Conservation (phyloP, 768 basidiomycete species). For the Mycena polygramma region DNA sequence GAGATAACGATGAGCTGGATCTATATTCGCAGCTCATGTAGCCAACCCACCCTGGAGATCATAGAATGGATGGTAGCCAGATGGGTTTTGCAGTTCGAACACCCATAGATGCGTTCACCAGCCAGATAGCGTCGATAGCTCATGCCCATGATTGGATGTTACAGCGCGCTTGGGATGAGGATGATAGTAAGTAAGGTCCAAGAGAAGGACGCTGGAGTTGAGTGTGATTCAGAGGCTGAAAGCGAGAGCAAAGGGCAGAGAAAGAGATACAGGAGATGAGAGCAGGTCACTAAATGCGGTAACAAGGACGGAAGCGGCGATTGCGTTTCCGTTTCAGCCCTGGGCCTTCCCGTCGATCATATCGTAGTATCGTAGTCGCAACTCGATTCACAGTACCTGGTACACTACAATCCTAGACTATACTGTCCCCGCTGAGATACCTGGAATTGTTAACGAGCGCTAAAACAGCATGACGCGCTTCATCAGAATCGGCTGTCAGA, state of each 20-base stretch:
- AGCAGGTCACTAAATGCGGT: constrained; percentile 27
- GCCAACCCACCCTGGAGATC: constrained; percentile 81
- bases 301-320: constrained; percentile 5
- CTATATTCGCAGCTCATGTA: constrained; percentile 28
- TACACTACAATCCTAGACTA: no score
- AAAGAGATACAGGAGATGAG: constrained; percentile 16
- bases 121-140: constrained; percentile 89
- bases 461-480: no score
- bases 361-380: neutral
- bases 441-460: no score
- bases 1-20: constrained; percentile 34
- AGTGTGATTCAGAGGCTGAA: neutral
- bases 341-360: neutral
- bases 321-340: constrained; percentile 6
- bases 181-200: constrained; percentile 51
- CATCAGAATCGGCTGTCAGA: neutral
- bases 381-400: no score
- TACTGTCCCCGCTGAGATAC: no score
- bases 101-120: constrained; percentile 90
- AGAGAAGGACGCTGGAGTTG: neutral
- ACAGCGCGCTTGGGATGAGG: constrained; percentile 28
- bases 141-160: constrained; percentile 78
- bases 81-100: constrained; percentile 88
- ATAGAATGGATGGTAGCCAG: constrained; percentile 92
- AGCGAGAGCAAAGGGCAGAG: constrained; percentile 25